Base-by-base conservation (phyloP, 2,329 filamentous ascomycete genomes). In the Thermomyces lanuginosus region DNA sequence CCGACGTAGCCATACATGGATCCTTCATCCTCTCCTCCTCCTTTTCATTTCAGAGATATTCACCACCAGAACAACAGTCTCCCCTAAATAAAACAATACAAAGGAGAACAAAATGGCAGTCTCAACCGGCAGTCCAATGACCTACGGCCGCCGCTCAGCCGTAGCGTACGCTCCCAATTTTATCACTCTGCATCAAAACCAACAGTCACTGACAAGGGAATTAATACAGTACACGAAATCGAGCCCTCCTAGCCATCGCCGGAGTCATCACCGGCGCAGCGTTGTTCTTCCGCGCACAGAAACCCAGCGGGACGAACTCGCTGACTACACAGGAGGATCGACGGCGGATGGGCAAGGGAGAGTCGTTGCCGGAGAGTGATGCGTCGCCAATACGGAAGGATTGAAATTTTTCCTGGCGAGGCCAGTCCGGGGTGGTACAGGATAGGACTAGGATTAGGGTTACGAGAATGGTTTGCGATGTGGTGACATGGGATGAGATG, bases 231-330 rank as follows among this genome's bases (percentile, higher is more conserved):
- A n/a, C n/a, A n/a, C 38, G 37, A 12, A 41, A 34, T 8, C 31
- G 39, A 21, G 42, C 41, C 8, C 3, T 45, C 6, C 14, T 39
- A 23, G 42, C 39, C 22, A 36, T 37, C 15, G 28, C 30, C 20
- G 37, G 39, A 2, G 36, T 45, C 8, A 24, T 44, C 3, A 31
- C 35, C 3, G 38, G 38, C 16, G 30, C 34, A 7, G 33, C 28
- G 21, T n/a, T 40, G 9, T 18, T 43, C 20, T 44, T 42, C 21
- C 32, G 38, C 10, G 19, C 33, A 3, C 29, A 40, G 25, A 34
- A 36, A 21, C 33, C 35, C 4, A 23, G 31, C 5, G 32, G 36
- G 21, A 24, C 23, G 22, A 27, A n/a, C n/a, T n/a, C n/a, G n/a
- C n/a, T 37, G 3, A 27, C 20, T 5, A 33, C 30, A 4, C 30